Percentiles rank a stretch among this genome's conserved stretches.
phyloP scores from a whole-genome alignment of 495 filamentous ascomycete species.

The Lasiosphaeriaceae sp. region DNA sequence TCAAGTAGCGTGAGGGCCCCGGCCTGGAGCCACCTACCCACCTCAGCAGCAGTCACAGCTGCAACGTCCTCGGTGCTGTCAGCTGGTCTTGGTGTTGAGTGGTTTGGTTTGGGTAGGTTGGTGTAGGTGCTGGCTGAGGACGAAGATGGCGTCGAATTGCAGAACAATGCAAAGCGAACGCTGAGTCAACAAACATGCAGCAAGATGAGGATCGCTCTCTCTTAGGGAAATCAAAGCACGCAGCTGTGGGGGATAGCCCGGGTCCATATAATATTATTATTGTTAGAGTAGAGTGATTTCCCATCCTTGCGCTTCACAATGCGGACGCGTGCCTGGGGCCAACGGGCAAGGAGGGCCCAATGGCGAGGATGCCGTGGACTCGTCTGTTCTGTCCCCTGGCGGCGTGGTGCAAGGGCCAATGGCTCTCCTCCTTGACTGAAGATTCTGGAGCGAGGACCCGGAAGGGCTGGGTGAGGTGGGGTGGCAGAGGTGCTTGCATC shows the following conservation, averaged over 20 bases:
- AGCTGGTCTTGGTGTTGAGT: not conserved
- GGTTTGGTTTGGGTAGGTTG: not conserved
- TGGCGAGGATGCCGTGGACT: not conserved
- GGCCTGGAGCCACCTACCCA: not conserved
- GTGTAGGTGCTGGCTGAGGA: conserved; percentile 1
- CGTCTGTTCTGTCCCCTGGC: not conserved
- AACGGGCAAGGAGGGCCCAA: not conserved
- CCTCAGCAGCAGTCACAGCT: too few relatives aligned
- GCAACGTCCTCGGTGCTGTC: too few relatives aligned
- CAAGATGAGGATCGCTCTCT: conserved; percentile 6
- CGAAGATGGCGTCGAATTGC: conserved; percentile 15
- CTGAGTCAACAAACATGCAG: not conserved
- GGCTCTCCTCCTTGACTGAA: not conserved
- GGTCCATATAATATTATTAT: conserved; percentile 16
- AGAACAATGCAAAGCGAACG: conserved; percentile 19
- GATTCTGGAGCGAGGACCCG: not conserved
- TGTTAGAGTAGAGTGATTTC: conserved; percentile 23
- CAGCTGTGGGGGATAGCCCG: conserved; percentile 17
- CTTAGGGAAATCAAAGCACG: conserved; percentile 12
- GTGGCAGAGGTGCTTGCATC: not conserved
- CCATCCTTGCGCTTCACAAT: conserved; percentile 15
- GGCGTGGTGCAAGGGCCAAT: not conserved
- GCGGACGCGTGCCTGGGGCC: conserved; percentile 5
- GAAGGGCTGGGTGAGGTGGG: not conserved
- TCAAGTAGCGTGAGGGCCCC: not conserved